Percentiles rank a stretch among this genome's conserved stretches.
Conservation (phyloP, 1,284 basidiomycete genomes). For the Cryptococcus sp. region DNA sequence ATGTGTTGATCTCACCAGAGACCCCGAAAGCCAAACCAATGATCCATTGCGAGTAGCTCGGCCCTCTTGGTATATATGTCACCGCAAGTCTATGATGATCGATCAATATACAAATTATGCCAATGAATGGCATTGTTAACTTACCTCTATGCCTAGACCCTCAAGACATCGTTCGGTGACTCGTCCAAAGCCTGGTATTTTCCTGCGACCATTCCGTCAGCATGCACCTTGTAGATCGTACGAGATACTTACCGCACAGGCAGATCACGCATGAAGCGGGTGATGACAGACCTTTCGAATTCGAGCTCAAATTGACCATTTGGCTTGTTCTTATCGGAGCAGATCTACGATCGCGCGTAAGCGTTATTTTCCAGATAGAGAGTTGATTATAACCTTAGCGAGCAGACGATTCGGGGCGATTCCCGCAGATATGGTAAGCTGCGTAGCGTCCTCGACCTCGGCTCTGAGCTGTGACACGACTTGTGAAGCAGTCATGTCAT, state of each 20-base stretch:
- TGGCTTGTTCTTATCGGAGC: constrained; percentile 95
- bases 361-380: background rate
- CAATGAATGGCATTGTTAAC: constrained; percentile 15
- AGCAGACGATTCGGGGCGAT: constrained; percentile 77
- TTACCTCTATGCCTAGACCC: constrained; percentile 78
- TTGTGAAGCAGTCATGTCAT: constrained; percentile 66
- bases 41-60: constrained; percentile 74
- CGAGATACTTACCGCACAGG: constrained; percentile 38
- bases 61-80: constrained; percentile 77
- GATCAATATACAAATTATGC: background rate
- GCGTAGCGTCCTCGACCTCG: constrained; percentile 70
- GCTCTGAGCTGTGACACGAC: constrained; percentile 77
- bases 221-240: background rate
- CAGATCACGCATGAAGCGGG: constrained; percentile 60
- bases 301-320: constrained; percentile 83
- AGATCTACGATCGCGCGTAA: constrained; percentile 62
- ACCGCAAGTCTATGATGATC: constrained; percentile 67
- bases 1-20: constrained; percentile 57
- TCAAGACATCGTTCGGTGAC: constrained; percentile 84
- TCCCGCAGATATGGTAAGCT: constrained; percentile 88
- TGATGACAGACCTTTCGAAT: constrained; percentile 66
- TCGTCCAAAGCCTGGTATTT: constrained; percentile 80
- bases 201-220: constrained; percentile 25
- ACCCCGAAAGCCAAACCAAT: constrained; percentile 73
- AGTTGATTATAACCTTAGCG: constrained; percentile 64